Evolutionary conservation across 2,329 filamentous ascomycete genomes (phyloP), one percentile per base, ranked within the genome.

Genomic region (Penicillium sp.): DNA sequence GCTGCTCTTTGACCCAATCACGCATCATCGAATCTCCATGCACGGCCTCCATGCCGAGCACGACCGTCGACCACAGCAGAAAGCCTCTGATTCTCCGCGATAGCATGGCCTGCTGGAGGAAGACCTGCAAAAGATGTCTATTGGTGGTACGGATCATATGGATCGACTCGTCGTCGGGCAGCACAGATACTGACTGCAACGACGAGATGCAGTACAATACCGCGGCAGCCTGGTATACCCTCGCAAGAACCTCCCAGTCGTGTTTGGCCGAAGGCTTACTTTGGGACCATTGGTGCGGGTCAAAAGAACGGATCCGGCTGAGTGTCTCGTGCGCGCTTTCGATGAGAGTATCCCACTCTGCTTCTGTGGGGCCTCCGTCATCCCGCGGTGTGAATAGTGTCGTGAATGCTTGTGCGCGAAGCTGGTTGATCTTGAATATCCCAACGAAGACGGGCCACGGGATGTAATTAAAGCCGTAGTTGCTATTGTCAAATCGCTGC

Each of bases 141-240:
- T 39, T 20, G 3, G n/a, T 10, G 18, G 8, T 21, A 17, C 40
- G 21, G 16, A 7, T 30, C n/a, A 17, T 29, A 23, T 26, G 36
- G 6, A 63, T 35, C 2, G 33, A 32, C 2, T 32, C 13, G 7
- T 36, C 49, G 11, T 7, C 18, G n/a, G 56, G 59, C 1, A 68
- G 48, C 8, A 63, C 39, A 1, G 52, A 52, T 3, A 63, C 10
- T 41, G 60, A 63, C 42, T 64, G 65, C 7, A 69, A 52, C 3
- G 68, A 66, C 1, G 53, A 55, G 39, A 68, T 56, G 50, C 62
- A 67, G 48, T 68, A 70, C 3, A 70, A 29, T 10, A 56, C 48
- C 8, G 59, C 48, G 5, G 68, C 54, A 7, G 54, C 49, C 31
- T 61, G 60, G 35, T 62, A 62, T n/a, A 60, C 44, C 6, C 47